Evolutionary conservation across 2,329 filamentous ascomycete genomes (phyloP).

Genomic region (Exophiala bonariae): DNA sequence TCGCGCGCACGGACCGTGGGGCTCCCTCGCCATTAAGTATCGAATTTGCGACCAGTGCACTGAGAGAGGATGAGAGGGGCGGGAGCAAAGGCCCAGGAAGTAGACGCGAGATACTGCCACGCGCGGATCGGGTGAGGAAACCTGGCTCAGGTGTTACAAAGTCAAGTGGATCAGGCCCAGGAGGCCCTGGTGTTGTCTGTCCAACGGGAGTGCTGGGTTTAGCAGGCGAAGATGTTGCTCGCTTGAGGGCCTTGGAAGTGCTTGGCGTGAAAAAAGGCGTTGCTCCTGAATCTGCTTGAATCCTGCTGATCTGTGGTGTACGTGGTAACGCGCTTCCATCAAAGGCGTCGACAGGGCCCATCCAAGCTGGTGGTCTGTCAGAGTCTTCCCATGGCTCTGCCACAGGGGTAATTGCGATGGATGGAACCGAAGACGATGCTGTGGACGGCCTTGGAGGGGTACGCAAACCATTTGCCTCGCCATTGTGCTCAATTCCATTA

Average conservation of each 20-base stretch:
- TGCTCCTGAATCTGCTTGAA: conserved; percentile 9
- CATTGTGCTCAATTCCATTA: neutral
- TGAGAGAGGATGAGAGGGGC: conserved; percentile 61
- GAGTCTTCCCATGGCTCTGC: conserved; percentile 17
- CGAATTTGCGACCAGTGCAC: conserved; percentile 65
- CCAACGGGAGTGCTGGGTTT: conserved; percentile 22
- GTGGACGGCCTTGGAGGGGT: conserved; percentile 14
- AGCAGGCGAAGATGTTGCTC: conserved; percentile 21
- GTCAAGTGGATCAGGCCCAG: conserved; percentile 19
- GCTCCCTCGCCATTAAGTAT: conserved; percentile 56
- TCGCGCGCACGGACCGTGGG: conserved; percentile 16
- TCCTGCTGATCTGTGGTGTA: conserved; percentile 13
- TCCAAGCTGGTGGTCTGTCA: conserved; percentile 16
- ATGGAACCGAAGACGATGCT: conserved; percentile 22
- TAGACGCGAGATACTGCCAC: conserved; percentile 47
- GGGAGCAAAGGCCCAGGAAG: conserved; percentile 59
- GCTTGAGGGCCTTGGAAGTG: conserved; percentile 17
- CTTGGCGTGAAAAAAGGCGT: conserved; percentile 25
- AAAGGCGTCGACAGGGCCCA: conserved; percentile 17
- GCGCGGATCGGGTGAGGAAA: conserved; percentile 37
- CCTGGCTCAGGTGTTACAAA: conserved; percentile 25
- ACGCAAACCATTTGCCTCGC: conserved; percentile 4
- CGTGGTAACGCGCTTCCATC: conserved; percentile 14
- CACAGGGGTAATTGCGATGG: conserved; percentile 24
- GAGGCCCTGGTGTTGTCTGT: conserved; percentile 15